Evolutionary conservation across 768 basidiomycete species (phyloP), one percentile per base, ranked within the genome.

Genomic region (Gloeopeniophorella convolvens): DNA sequence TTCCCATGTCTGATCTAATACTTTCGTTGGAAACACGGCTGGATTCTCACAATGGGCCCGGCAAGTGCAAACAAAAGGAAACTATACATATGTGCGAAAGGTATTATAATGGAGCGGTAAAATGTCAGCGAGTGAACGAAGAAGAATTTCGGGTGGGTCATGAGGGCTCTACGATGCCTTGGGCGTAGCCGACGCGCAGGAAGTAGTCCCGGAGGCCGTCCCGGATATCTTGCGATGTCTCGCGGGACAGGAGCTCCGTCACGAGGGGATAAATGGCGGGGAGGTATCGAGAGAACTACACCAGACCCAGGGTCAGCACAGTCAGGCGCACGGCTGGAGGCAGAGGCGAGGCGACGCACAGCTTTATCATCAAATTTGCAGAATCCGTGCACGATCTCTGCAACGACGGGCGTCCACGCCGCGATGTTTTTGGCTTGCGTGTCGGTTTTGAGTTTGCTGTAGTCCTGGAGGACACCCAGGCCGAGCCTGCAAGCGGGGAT

Each of bases 371-470:
- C 93, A 57, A 97, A 89, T 18, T 78, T 77, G 64, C 83, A 83
- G 63, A 91, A 92, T 6, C 96, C 96, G 50, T 89, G 83, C 8
- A 99, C 62, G 41, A 96, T 89, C 64, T 97, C 94, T 9, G 84
- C 85, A n/a, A 97, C 85, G 26, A 99, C 96, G n/a, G 96, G 96
- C 18, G 91, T 95, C 96, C 96, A 99, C 0, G 96, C 95, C 12
- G 82, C 67, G 51, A 99, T 94, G 64, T 96, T 98, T 69, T 97
- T 91, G 44, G 82, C 82, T 68, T 98, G 95, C 3, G 83, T 91
- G 53, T 98, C 95, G 3, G 83, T 67, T 39, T 88, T 86, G 45
- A 99, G 74, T 60, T 87, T 87, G 63, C 83, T 89, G 68, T 91
- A 99, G 66, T 96, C 92, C 59, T 83, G 81, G 47, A 99, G 69